These are phyloP conservation scores for Cytospora mali DNA, from an alignment of 2,329 filamentous ascomycete species.

Conservation along the genomic window DNA sequence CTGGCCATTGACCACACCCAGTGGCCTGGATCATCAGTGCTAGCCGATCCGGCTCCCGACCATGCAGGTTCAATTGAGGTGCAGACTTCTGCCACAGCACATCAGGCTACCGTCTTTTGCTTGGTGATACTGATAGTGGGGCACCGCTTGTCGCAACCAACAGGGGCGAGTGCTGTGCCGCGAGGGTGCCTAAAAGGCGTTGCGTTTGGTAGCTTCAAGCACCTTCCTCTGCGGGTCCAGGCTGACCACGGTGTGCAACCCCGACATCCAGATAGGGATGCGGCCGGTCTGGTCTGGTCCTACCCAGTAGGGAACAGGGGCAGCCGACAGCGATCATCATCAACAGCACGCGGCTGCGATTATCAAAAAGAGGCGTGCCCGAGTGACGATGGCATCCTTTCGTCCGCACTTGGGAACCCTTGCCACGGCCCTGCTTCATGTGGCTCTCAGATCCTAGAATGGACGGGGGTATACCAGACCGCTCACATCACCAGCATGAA, in stretches of 20 bases:
- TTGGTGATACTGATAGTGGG: slow-evolving; percentile 13
- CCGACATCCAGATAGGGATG: slow-evolving; percentile 12
- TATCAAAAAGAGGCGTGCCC: slow-evolving; percentile 18
- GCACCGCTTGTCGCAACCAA: slow-evolving; percentile 22
- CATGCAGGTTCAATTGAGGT: slow-evolving; percentile 21
- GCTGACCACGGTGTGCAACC: slow-evolving; percentile 1
- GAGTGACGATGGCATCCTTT: slow-evolving; percentile 4
- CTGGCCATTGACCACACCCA: not conserved
- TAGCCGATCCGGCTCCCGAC: slow-evolving; percentile 17
- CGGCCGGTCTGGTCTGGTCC: slow-evolving; percentile 17
- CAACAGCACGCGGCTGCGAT: slow-evolving; percentile 27
- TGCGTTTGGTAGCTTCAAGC: slow-evolving; percentile 1
- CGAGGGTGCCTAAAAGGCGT: slow-evolving; percentile 18
- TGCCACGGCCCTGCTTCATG: slow-evolving; percentile 14
- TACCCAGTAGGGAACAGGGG: slow-evolving; percentile 3
- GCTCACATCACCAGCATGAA: slow-evolving; percentile 37
- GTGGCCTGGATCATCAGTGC: slow-evolving; percentile 4
- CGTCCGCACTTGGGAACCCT: slow-evolving; percentile 19
- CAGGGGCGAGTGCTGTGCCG: slow-evolving; percentile 23
- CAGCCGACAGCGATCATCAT: slow-evolving; percentile 15
- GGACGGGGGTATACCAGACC: slow-evolving; percentile 32
- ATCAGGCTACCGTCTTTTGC: not conserved
- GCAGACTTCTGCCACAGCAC: not conserved
- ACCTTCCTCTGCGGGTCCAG: not conserved
- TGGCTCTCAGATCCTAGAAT: slow-evolving; percentile 22